Base-by-base conservation (phyloP, 2,329 filamentous ascomycete species). In the Massarina eburnea region DNA sequence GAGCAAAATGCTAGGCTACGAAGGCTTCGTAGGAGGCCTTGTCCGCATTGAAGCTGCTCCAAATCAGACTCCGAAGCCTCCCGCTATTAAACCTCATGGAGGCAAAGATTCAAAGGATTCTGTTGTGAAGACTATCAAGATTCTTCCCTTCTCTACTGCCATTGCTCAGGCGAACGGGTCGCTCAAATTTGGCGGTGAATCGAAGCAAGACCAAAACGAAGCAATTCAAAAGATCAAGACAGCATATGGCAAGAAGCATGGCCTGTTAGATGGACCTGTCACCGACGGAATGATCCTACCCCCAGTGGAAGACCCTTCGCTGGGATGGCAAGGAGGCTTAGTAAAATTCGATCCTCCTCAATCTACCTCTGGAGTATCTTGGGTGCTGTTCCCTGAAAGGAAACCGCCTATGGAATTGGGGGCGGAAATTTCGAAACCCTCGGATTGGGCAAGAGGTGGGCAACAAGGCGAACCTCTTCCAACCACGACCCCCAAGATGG, bases 231-330 rank as follows among this genome's bases (percentile, higher is more conserved):
- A 82, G 34, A 84, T 96, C 50, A 82, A 83, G 51, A 80, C 84
- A 9, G 80, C 89, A 3, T 94, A 94, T 57, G 81, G 83, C 17
- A 78, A 76, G 22, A 80, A 81, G 18, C 71, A 76, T 34, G 83
- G 86, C 1, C 68, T 97, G 15, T 74, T 97, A 1, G 82, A 88
- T 44, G 94, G 94, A 0, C 91, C 94, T 4, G 67, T 99, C 40
- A 96, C 91, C 0, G 90, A 99, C 68, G 91, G 92, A 2, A 87
- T 92, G 73, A 72, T 96, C 12, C 72, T 99, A 17, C 82, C 81
- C 1, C 58, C 84, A 76, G 27, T 78, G 78, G 43, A 76, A 79
- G 47, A 82, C 73, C 18, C 73, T 79, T n/a, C 78, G 62, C 45
- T 59, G 72, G 55, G 74, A 12, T 96, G 92, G 84, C 84, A 91